Evolutionary conservation across 495 filamentous ascomycete species (phyloP).

Genomic region (Podospora conica): DNA sequence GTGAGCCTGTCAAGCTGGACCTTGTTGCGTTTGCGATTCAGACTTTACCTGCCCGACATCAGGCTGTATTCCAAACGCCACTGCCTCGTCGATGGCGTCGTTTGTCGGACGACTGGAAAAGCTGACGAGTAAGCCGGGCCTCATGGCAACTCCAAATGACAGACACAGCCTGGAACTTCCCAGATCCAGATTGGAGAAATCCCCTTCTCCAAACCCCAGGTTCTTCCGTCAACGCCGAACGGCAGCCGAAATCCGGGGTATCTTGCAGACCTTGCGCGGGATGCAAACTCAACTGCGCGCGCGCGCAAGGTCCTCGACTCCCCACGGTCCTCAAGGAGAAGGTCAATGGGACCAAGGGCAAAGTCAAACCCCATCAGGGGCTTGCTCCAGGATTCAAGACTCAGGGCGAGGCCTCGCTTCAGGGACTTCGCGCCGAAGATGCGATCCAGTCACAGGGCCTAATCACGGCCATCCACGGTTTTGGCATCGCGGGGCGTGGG

Average conservation of each 20-base stretch:
- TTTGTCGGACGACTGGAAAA: too few species aligned
- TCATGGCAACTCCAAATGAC: not conserved
- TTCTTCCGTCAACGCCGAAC: constrained; percentile 11
- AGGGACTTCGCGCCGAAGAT: not conserved
- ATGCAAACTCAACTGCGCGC: not conserved
- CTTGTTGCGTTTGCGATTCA: not conserved
- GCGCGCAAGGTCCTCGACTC: not conserved
- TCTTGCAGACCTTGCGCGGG: not conserved
- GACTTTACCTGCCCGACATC: not conserved
- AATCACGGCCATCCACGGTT: not conserved
- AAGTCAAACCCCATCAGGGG: not conserved
- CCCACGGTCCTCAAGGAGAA: not conserved
- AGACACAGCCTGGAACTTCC: not conserved
- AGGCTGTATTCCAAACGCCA: not conserved
- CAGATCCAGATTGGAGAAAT: not conserved
- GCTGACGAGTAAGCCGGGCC: not conserved
- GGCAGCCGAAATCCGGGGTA: constrained; percentile 19
- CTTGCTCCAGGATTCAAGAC: not conserved
- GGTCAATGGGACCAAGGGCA: not conserved
- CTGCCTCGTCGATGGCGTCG: not conserved
- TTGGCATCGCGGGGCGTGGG: not conserved
- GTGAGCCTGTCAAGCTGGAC: not conserved
- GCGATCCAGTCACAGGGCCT: not conserved
- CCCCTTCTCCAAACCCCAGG: constrained; percentile 1
- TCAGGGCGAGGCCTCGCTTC: not conserved